Percentiles rank a stretch among this genome's conserved stretches.
Evolutionary conservation across 805 yeast species (phyloP).

Genomic region (Lachancea sp.): DNA sequence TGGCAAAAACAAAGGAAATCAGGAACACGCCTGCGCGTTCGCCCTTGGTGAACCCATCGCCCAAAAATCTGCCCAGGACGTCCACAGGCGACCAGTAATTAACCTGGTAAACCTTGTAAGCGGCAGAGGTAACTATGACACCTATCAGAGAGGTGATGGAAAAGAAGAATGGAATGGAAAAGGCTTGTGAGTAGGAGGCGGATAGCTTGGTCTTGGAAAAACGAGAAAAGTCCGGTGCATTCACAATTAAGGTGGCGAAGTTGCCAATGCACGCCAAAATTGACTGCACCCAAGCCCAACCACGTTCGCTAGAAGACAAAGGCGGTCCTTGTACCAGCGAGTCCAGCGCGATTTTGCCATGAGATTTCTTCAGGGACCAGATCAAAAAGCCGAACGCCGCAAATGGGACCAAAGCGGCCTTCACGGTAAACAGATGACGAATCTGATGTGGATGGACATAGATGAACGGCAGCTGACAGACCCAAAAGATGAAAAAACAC

Average conservation of each 20-base stretch:
- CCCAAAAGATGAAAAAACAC: constrained; percentile 77
- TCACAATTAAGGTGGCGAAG: constrained; percentile 81
- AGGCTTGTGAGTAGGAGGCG: constrained; percentile 49
- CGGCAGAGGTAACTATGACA: constrained; percentile 75
- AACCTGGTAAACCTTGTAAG: constrained; percentile 57
- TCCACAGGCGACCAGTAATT: constrained; percentile 83
- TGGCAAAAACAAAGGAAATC: constrained; percentile 60
- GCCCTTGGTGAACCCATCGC: constrained; percentile 42
- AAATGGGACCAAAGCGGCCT: constrained; percentile 70
- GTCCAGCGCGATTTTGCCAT: constrained; percentile 42
- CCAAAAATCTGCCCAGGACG: constrained; percentile 59
- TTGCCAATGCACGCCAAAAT: constrained; percentile 78
- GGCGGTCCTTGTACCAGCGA: constrained; percentile 32
- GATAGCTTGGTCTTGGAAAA: constrained; percentile 56
- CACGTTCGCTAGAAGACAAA: constrained; percentile 54
- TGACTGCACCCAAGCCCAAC: constrained; percentile 78
- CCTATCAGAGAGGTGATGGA: constrained; percentile 81
- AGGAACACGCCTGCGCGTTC: constrained; percentile 77
- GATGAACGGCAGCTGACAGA: constrained; percentile 69
- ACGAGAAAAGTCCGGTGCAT: constrained; percentile 86
- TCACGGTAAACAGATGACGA: constrained; percentile 77
- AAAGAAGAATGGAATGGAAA: constrained; percentile 71
- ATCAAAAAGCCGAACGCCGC: constrained; percentile 79
- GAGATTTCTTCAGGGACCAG: constrained; percentile 78
- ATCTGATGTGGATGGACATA: constrained; percentile 78